Base-by-base conservation (phyloP, 176 grass and related monocot genomes). In the Zoysia pacifica region DNA sequence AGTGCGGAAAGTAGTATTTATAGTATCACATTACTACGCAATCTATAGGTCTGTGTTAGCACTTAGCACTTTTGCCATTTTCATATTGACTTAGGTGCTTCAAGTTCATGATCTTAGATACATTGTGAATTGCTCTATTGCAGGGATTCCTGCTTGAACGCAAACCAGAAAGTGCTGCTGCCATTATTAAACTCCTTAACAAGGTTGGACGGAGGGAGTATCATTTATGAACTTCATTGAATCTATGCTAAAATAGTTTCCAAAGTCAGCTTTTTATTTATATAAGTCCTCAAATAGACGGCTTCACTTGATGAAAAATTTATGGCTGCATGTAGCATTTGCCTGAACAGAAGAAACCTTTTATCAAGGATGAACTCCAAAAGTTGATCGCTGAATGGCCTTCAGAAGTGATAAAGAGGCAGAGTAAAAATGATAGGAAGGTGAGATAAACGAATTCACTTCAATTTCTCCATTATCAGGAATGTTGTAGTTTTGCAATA, bases 321-420 rank as follows among this genome's bases (percentile, higher is more conserved):
- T 79, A 72, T 90, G 5, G 9, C 37, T 89, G 44, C 15, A 70
- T 72, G 68, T 86, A 99, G 96, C 82, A 84, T 84, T 79, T 94
- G 35, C 83, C 92, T 83, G 90, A 95, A 12, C 79, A 80, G 68
- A 93, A 79, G 75, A 95, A 93, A 83, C 75, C 62, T 52, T 61
- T 91, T 40, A 84, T 99, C 16, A 78, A 82, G 77, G 96, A 93
- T 79, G 96, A 95, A 61, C 88, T 99, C 73, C 75, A 93, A 73
- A 93, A 89, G 53, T 53, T 99, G 59, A 80, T 99, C 58, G 84
- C 78, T 86, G 88, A 91, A 82, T 99, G 96, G 96, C 88, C 96
- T 41, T 74, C 66, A 9, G 86, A 91, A 72, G 90, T 95, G 51
- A 65, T 92, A 62, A 89, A 84, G 77, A 91, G 81, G 73, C 84